Evolutionary conservation across 345 rosid species (phyloP).

Genomic region (Aquilaria sinensis): DNA sequence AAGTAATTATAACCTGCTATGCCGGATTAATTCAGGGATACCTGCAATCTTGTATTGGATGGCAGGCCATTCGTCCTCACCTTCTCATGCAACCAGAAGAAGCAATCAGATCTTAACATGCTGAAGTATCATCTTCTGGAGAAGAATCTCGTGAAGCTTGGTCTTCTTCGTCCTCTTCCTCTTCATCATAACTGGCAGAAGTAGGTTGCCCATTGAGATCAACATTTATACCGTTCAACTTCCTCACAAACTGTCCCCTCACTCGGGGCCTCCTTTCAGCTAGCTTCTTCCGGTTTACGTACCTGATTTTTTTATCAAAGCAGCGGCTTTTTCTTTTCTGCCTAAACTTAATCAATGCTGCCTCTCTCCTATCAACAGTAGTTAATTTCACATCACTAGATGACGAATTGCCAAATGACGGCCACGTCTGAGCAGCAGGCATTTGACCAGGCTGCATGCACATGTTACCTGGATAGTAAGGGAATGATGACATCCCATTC

Average conservation of each 20-base stretch:
- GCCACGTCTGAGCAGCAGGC: constrained; percentile 55
- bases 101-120: constrained; percentile 20
- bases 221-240: constrained; percentile 69
- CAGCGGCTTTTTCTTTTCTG: constrained; percentile 93
- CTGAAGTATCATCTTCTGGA: constrained; percentile 47
- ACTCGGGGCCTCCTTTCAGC: constrained; percentile 99
- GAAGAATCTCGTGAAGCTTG: constrained; percentile 58
- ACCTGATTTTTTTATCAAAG: constrained; percentile 94
- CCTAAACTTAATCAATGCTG: constrained; percentile 85
- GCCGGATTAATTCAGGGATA: too few relatives aligned
- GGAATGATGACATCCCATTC: constrained; percentile 58
- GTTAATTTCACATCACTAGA: constrained; percentile 46
- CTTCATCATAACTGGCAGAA: constrained; percentile 49
- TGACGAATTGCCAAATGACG: constrained; percentile 47
- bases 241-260: constrained; percentile 96
- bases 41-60: too few relatives aligned
- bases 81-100: not conserved
- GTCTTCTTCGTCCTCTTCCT: constrained; percentile 73
- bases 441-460: constrained; percentile 65
- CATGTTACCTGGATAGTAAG: constrained; percentile 59
- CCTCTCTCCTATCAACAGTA: constrained; percentile 82
- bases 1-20: too few relatives aligned
- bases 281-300: constrained; percentile 80
- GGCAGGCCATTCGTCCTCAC: too few relatives aligned
- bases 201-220: constrained; percentile 85